Evolutionary conservation across 495 filamentous ascomycete species (phyloP).

Genomic region (Barbatosphaeria neglecta): DNA sequence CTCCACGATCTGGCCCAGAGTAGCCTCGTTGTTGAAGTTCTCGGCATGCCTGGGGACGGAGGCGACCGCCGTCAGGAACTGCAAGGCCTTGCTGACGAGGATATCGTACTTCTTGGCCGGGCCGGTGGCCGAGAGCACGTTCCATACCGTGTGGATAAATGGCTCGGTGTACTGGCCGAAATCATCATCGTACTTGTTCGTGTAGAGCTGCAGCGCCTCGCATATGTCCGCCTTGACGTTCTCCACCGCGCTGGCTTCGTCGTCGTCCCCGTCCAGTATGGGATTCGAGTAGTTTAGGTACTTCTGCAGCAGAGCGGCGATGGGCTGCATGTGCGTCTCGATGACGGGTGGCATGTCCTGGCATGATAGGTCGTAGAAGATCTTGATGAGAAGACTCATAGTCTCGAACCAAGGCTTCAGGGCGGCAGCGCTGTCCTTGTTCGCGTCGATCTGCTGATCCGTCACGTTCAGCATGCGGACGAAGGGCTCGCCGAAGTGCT

Average conservation of each 20-base stretch:
- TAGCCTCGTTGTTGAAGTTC: constrained; percentile 69
- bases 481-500: constrained; percentile 70
- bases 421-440: constrained; percentile 57
- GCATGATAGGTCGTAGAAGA: constrained; percentile 90
- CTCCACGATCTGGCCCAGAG: constrained; percentile 73
- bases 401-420: constrained; percentile 69
- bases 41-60: constrained; percentile 63
- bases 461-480: constrained; percentile 66
- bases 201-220: constrained; percentile 73
- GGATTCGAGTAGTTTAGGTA: constrained; percentile 85
- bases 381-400: constrained; percentile 73
- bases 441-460: constrained; percentile 64
- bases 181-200: constrained; percentile 87
- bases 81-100: constrained; percentile 84
- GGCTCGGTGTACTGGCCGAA: constrained; percentile 65
- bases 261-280: constrained; percentile 69
- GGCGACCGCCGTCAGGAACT: constrained; percentile 86
- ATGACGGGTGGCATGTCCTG: constrained; percentile 93
- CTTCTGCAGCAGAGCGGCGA: constrained; percentile 74
- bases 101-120: constrained; percentile 87
- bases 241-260: constrained; percentile 74
- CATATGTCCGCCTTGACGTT: constrained; percentile 85
- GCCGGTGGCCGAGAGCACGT: constrained; percentile 72
- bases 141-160: constrained; percentile 85
- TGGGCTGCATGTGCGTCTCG: constrained; percentile 65